Conservation (phyloP, 139 green algal species). For the Chlamydomonas eustigma region DNA sequence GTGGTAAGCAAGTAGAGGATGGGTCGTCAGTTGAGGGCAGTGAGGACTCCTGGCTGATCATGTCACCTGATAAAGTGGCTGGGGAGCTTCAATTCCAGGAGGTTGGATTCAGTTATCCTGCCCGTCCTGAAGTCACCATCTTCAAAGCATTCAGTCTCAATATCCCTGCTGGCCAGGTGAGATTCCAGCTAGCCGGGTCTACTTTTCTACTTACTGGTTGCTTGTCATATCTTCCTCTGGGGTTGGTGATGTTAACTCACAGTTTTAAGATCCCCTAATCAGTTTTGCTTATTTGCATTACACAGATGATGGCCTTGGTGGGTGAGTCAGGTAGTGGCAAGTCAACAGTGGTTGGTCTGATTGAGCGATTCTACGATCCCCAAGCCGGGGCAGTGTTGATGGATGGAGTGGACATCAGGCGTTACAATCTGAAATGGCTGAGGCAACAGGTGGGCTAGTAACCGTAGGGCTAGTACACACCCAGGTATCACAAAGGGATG, state of each 20-base stretch:
- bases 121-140: slow-evolving; percentile 32
- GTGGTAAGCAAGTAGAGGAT: too few species aligned
- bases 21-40: slow-evolving; percentile 14
- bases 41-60: too few species aligned
- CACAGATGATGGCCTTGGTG: slow-evolving; percentile 90
- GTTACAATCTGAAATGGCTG: slow-evolving; percentile 71
- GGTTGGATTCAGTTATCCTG: slow-evolving; percentile 63
- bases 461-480: too few species aligned
- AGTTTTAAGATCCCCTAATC: too few species aligned
- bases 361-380: slow-evolving; percentile 87
- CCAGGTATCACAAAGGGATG: too few species aligned
- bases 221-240: too few species aligned
- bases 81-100: background rate
- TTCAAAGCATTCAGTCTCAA: slow-evolving; percentile 58
- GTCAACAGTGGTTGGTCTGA: slow-evolving; percentile 80
- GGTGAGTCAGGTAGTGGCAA: slow-evolving; percentile 90
- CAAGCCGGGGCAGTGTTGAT: slow-evolving; percentile 22
- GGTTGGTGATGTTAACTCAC: too few species aligned
- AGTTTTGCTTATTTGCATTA: too few species aligned
- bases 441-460: slow-evolving; percentile 60
- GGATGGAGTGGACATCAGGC: slow-evolving; percentile 61
- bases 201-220: too few species aligned
- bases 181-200: too few species aligned
- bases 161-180: slow-evolving; percentile 27
- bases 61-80: too few species aligned